Conservation (phyloP, 768 basidiomycete genomes). For the Auricularia sp. region DNA sequence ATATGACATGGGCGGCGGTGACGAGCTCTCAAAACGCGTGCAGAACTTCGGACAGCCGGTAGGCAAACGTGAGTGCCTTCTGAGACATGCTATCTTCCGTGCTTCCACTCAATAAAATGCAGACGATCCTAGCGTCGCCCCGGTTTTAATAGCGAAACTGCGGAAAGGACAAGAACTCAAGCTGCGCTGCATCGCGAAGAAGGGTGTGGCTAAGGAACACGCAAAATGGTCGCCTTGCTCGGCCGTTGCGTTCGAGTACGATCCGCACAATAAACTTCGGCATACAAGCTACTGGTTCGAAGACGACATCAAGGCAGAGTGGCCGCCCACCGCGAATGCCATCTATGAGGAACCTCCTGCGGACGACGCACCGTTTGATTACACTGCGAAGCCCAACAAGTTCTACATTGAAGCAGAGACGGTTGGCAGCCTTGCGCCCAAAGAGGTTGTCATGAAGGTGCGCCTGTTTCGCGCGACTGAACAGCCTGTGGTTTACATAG, state of each 20-base stretch:
- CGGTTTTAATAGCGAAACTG: constrained; percentile 83
- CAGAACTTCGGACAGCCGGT: constrained; percentile 73
- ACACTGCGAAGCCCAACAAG: constrained; percentile 71
- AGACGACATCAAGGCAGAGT: constrained; percentile 67
- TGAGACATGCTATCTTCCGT: neutral
- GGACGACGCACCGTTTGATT: constrained; percentile 81
- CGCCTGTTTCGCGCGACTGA: constrained; percentile 3
- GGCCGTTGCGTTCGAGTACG: constrained; percentile 93
- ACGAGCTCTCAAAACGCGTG: constrained; percentile 64
- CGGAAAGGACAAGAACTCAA: constrained; percentile 89
- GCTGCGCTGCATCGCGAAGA: constrained; percentile 80
- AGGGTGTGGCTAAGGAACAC: constrained; percentile 97
- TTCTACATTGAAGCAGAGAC: constrained; percentile 96
- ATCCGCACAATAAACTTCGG: constrained; percentile 92
- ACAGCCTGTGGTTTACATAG: constrained; percentile 4
- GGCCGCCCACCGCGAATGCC: constrained; percentile 85
- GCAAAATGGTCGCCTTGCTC: constrained; percentile 98
- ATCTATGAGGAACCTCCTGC: constrained; percentile 70
- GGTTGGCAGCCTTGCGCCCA: constrained; percentile 78
- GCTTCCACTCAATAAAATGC: constrained; percentile 2
- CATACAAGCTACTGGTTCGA: constrained; percentile 97
- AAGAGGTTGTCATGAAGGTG: constrained; percentile 84
- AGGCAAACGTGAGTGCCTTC: constrained; percentile 51
- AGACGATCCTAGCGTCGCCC: constrained; percentile 54
- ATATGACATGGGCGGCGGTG: constrained; percentile 41